phyloP scores from a whole-genome alignment of 164 flowering plant species.

The Dillenia suffruticosa region DNA sequence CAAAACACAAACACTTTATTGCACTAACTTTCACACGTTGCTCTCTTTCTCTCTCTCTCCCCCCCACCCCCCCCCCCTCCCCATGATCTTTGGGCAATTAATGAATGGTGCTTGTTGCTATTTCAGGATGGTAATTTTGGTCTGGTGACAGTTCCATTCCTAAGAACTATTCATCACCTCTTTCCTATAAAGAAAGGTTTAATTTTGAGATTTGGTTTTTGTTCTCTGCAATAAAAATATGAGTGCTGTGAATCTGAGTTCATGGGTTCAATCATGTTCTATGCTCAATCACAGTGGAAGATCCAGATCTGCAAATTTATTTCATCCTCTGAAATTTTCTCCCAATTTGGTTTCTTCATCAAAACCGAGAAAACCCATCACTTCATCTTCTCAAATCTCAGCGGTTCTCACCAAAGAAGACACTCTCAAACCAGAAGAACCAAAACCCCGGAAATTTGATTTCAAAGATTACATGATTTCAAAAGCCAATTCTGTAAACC shows the following conservation, averaged over 20 bases:
- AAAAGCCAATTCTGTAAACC: constrained; percentile 48
- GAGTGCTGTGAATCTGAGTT: constrained; percentile 30
- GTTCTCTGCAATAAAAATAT: constrained; percentile 14
- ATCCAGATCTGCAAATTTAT: constrained; percentile 17
- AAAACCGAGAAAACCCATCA: constrained; percentile 1
- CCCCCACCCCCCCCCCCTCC: no score
- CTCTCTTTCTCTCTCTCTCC: no score
- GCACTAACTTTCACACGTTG: no score
- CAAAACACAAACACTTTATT: no score
- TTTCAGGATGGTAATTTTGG: no score
- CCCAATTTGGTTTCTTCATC: constrained; percentile 4
- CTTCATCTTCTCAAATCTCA: constrained; percentile 14
- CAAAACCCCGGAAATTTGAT: constrained; percentile 24
- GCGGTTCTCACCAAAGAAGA: constrained; percentile 36
- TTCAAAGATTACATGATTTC: constrained; percentile 53
- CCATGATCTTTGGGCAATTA: no score
- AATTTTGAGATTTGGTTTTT: neutral
- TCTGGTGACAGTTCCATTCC: no score
- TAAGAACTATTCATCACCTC: no score
- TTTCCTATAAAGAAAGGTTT: neutral
- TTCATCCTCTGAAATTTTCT: constrained; percentile 5
- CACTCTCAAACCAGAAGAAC: constrained; percentile 1
- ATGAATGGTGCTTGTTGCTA: no score
- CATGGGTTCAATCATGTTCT: constrained; percentile 35
- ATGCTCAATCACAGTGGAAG: constrained; percentile 23